Evolutionary conservation across 23 red algal species (phyloP).

Genomic region (Pyropia yezoensis): DNA sequence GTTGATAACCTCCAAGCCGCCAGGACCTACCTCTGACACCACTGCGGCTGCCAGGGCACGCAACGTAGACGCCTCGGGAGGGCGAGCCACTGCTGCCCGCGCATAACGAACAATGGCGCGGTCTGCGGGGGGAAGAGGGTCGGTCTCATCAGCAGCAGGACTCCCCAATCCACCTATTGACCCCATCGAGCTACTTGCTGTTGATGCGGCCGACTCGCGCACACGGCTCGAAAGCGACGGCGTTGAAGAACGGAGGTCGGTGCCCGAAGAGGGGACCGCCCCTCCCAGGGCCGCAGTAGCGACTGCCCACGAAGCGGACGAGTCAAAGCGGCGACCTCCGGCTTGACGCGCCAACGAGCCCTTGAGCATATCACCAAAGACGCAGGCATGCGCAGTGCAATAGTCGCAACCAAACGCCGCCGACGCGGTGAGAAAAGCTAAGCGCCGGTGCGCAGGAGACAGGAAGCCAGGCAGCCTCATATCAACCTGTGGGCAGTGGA

Average conservation of each 20-base stretch:
- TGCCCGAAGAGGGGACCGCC: too few relatives aligned
- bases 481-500: conserved; percentile 7
- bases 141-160: too few relatives aligned
- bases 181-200: too few relatives aligned
- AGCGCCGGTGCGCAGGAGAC: conserved; percentile 11
- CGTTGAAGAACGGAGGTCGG: too few relatives aligned
- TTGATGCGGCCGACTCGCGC: too few relatives aligned
- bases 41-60: conserved; percentile 3
- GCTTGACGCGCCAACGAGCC: conserved; percentile 8
- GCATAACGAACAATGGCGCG: conserved; percentile 14
- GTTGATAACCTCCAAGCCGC: conserved; percentile 10
- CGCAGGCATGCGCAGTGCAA: conserved; percentile 21
- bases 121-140: too few relatives aligned
- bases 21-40: not conserved
- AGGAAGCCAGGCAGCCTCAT: conserved; percentile 14
- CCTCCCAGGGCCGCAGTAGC: not conserved
- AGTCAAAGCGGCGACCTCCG: conserved; percentile 1
- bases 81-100: conserved; percentile 11
- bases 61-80: not conserved
- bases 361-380: conserved; percentile 17
- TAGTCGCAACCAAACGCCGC: conserved; percentile 28
- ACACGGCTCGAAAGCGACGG: too few relatives aligned
- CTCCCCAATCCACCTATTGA: too few relatives aligned
- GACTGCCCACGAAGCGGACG: not conserved
- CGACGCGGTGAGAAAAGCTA: conserved; percentile 18